Evolutionary conservation across 2,329 filamentous ascomycete genomes (phyloP).

Genomic region (Xylaria digitata): DNA sequence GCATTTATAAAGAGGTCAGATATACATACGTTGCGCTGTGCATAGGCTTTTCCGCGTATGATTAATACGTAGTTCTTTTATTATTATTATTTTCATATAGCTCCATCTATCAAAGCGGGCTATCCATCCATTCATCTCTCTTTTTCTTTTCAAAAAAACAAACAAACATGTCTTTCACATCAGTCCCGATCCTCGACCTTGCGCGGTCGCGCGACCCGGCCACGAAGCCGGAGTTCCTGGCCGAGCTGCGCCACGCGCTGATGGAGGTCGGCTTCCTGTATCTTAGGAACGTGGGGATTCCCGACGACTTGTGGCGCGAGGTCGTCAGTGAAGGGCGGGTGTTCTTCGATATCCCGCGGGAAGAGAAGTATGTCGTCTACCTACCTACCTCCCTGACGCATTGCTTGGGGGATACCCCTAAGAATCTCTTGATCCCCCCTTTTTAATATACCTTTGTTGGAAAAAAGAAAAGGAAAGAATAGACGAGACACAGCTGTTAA

Average conservation of each 20-base stretch:
- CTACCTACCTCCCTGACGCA: too few species aligned
- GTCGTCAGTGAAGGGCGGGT: slow-evolving; percentile 75
- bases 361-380: slow-evolving; percentile 73
- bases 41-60: too few species aligned
- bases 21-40: too few species aligned
- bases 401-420: background rate
- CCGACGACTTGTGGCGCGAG: slow-evolving; percentile 70
- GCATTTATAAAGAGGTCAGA: too few species aligned
- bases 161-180: slow-evolving; percentile 72
- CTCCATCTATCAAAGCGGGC: too few species aligned
- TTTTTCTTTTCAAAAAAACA: background rate
- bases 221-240: slow-evolving; percentile 78
- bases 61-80: too few species aligned
- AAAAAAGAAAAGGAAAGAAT: too few species aligned
- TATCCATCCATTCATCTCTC: too few species aligned
- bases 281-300: slow-evolving; percentile 81
- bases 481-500: too few species aligned
- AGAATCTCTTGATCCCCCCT: too few species aligned
- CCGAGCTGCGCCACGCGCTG: slow-evolving; percentile 77
- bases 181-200: slow-evolving; percentile 82
- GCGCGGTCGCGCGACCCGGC: slow-evolving; percentile 70
- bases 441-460: too few species aligned
- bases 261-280: slow-evolving; percentile 92
- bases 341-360: slow-evolving; percentile 81
- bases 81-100: too few species aligned